phyloP scores from a whole-genome alignment of 306 rosid species.

The Dalbergia oliveri region DNA sequence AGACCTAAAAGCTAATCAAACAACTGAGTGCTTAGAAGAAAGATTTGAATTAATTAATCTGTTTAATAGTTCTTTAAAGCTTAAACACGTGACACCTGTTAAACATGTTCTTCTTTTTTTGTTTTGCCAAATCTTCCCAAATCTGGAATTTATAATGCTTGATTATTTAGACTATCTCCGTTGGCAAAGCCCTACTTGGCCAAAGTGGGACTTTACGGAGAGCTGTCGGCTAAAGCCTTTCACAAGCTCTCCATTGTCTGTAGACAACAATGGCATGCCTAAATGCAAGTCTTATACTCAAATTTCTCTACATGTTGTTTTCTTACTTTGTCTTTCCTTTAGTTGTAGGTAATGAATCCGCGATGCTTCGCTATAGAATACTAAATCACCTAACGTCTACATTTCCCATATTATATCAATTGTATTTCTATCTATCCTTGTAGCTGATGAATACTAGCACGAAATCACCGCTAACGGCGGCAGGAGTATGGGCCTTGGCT shows the following conservation, averaged over 20 bases:
- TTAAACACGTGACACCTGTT: not conserved
- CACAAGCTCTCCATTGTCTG: not conserved
- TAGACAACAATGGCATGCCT: constrained; percentile 4
- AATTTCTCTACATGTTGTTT: not conserved
- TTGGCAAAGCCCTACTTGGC: constrained; percentile 3
- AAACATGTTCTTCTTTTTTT: not conserved
- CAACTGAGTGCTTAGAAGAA: not conserved
- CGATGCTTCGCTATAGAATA: not conserved
- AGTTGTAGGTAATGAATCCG: not conserved
- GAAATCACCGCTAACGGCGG: not conserved
- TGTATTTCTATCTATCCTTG: not conserved
- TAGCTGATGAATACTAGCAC: not conserved
- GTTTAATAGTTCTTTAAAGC: not conserved
- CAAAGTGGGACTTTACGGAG: not conserved
- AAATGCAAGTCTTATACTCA: not conserved
- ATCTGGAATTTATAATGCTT: not conserved
- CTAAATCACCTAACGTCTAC: not conserved
- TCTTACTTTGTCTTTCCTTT: not conserved
- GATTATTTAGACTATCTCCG: not conserved
- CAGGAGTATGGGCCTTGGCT: not conserved
- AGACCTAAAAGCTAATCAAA: constrained; percentile 29
- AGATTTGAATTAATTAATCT: constrained; percentile 4
- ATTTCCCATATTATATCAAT: not conserved
- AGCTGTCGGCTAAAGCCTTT: not conserved
- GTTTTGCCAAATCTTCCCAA: not conserved